Evolutionary conservation across 176 grass and related monocot genomes (phyloP), one percentile per base, ranked within the genome.

Genomic region (Zoysia pacifica): DNA sequence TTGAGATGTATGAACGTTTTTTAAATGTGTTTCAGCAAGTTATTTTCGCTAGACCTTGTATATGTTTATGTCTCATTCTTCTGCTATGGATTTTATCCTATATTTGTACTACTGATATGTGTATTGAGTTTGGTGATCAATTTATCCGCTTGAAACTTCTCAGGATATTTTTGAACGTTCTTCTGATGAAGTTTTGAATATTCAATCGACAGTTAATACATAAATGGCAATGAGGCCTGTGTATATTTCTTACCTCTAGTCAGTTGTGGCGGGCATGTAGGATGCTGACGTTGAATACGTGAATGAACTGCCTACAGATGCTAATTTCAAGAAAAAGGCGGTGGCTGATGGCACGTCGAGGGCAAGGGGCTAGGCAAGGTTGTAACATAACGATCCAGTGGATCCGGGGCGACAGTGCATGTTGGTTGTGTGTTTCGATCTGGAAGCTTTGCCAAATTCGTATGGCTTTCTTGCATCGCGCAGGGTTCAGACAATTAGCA

Each of bases 401-500:
- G 8, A 79, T 72, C 58, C 2, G 48, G 37, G 74, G 62, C 86
- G 7, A 53, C 56, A 28, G 28, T 62, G 14, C 75, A 67, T 59
- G 43, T 54, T 49, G 38, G 47, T 37, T 48, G 62, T 59, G 28
- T 9, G 62, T 45, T 79, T 82, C 48, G 10, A 13, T 79, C 69
- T 62, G 45, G 49, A 79, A 69, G 54, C 5, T 20, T 39, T 64
- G 54, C 75, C 54, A 39, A 75, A 74, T 69, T 42, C 4, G 75
- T 39, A 38, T 41, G 39, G 6, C 28, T 28, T 28, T 28, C 28
- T 28, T 28, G 28, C 28, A 28, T 28, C 28, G 28, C 28, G 28
- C 28, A 28, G 10, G 37, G 9, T 62, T 81, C 13, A 53, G 11
- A 41, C 69, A n/a, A 68, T 36, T 79, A 80, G 76, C 76, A 8